Evolutionary conservation across 345 rosid genomes (phyloP).

Genomic region (Arabis alpina): DNA sequence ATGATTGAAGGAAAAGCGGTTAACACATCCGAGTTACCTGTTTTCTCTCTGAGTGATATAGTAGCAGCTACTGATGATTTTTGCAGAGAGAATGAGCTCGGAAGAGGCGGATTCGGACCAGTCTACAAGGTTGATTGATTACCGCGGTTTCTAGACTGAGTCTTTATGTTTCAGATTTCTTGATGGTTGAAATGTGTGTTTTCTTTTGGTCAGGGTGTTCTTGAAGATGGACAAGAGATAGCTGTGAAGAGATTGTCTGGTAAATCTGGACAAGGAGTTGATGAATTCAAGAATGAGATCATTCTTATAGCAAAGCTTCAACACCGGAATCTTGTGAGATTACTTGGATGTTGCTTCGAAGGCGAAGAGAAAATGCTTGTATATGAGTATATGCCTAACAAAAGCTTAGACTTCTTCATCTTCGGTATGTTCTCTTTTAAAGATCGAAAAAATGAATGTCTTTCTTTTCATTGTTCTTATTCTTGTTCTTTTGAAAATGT

Average conservation of each 20-base stretch:
- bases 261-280: constrained; percentile 61
- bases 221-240: constrained; percentile 65
- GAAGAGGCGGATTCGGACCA: constrained; percentile 47
- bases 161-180: not conserved
- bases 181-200: constrained; percentile 30
- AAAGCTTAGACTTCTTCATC: constrained; percentile 64
- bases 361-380: constrained; percentile 67
- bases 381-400: constrained; percentile 75
- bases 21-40: constrained; percentile 44
- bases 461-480: constrained; percentile 10
- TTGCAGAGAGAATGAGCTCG: constrained; percentile 41
- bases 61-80: constrained; percentile 42
- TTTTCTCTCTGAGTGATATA: constrained; percentile 31
- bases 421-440: constrained; percentile 50
- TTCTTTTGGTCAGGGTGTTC: constrained; percentile 53
- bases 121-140: constrained; percentile 43
- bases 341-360: constrained; percentile 69
- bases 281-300: constrained; percentile 69
- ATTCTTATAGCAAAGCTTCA: constrained; percentile 62
- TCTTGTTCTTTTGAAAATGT: constrained; percentile 9
- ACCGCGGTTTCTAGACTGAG: not conserved
- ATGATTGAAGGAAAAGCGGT: constrained; percentile 45
- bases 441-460: not conserved
- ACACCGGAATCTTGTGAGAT: constrained; percentile 72
- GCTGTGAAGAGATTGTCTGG: constrained; percentile 68